A percentile compares a stretch with the other conserved stretches of the same genome.
These are phyloP conservation scores for Mortierella alpina DNA, from an alignment of 192 early-diverging fungal species.

Conservation along the genomic window DNA sequence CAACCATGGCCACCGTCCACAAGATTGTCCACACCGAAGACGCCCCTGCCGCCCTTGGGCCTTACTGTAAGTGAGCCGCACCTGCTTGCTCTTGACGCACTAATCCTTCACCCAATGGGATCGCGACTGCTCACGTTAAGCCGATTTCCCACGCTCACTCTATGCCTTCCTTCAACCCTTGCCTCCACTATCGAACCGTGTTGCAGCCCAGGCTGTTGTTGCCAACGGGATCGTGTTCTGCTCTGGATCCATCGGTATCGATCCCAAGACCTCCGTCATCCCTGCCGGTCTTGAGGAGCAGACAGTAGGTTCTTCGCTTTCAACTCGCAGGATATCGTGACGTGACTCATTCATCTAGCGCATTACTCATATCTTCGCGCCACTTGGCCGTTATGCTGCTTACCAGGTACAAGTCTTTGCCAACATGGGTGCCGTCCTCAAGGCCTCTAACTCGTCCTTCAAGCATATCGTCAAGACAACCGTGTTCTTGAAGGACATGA, in stretches of 20 bases:
- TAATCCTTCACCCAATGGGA: too few relatives aligned
- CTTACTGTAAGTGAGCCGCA: slow-evolving; percentile 67
- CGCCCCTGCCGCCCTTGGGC: slow-evolving; percentile 79
- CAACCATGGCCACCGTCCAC: slow-evolving; percentile 24
- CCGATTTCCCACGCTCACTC: slow-evolving; percentile 14
- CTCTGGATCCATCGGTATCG: slow-evolving; percentile 80
- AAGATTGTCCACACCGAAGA: slow-evolving; percentile 64
- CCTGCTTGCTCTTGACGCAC: too few relatives aligned
- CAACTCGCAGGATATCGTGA: not conserved
- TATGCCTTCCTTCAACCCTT: not conserved
- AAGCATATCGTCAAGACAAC: slow-evolving; percentile 94
- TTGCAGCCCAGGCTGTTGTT: slow-evolving; percentile 76
- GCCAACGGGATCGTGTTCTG: slow-evolving; percentile 87
- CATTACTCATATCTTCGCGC: not conserved
- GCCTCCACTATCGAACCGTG: not conserved
- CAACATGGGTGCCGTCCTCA: slow-evolving; percentile 87
- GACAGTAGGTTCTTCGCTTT: slow-evolving; percentile 56
- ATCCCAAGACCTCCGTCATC: slow-evolving; percentile 80
- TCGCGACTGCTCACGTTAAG: too few relatives aligned
- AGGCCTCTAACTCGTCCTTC: slow-evolving; percentile 80
- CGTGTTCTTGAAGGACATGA: slow-evolving; percentile 93
- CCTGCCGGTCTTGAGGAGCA: slow-evolving; percentile 74
- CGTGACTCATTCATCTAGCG: slow-evolving; percentile 3
- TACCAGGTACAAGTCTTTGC: slow-evolving; percentile 71
- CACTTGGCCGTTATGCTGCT: too few relatives aligned